phyloP scores from a whole-genome alignment of 2,329 filamentous ascomycete species.

The Myrmaecium sp. region DNA sequence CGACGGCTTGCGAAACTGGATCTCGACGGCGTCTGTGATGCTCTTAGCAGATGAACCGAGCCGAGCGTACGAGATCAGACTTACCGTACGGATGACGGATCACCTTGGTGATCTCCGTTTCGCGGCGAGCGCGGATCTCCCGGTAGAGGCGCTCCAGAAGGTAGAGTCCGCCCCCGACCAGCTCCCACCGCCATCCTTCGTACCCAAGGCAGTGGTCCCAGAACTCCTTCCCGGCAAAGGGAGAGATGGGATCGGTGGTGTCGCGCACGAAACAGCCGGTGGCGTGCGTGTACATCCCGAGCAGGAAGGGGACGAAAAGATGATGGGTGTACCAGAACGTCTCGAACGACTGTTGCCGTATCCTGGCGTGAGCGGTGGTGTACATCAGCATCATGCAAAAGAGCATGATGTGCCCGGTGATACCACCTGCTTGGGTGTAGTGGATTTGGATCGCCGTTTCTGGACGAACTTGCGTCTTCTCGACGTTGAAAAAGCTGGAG shows the following conservation, averaged over 20 bases:
- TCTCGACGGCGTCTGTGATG: slow-evolving; percentile 71
- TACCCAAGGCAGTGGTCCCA: slow-evolving; percentile 94
- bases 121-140: slow-evolving; percentile 67
- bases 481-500: slow-evolving; percentile 84
- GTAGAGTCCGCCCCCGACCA: slow-evolving; percentile 73
- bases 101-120: slow-evolving; percentile 82
- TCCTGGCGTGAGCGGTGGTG: slow-evolving; percentile 82
- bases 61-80: slow-evolving; percentile 12
- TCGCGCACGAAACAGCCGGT: slow-evolving; percentile 94
- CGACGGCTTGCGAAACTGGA: slow-evolving; percentile 89
- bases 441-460: slow-evolving; percentile 77
- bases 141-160: slow-evolving; percentile 78
- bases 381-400: slow-evolving; percentile 99
- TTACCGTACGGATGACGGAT: slow-evolving; percentile 86
- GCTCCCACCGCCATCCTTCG: slow-evolving; percentile 92
- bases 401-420: slow-evolving; percentile 94
- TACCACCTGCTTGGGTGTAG: slow-evolving; percentile 73
- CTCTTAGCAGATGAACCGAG: slow-evolving; percentile 1
- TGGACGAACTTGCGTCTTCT: slow-evolving; percentile 65
- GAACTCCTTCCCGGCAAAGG: slow-evolving; percentile 66
- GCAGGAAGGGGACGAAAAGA: slow-evolving; percentile 88
- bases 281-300: slow-evolving; percentile 90
- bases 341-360: slow-evolving; percentile 93
- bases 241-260: slow-evolving; percentile 52
- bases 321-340: slow-evolving; percentile 99